Evolutionary conservation across 2,329 filamentous ascomycete genomes (phyloP), one percentile per base, ranked within the genome.

Genomic region (Aspergillus fumigatus): DNA sequence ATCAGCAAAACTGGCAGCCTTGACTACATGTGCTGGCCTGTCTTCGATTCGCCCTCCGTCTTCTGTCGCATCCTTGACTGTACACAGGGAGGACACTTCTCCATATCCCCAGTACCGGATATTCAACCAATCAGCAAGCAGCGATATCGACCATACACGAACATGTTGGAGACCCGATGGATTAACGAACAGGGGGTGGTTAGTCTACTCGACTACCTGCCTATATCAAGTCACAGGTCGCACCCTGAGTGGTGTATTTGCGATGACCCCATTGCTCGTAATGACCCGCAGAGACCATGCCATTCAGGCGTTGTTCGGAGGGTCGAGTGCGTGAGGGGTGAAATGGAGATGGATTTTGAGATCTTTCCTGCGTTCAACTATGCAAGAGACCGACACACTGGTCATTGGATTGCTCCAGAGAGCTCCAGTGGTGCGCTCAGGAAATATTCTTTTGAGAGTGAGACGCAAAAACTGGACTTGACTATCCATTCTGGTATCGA

Each of bases 11-110:
- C 88, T 66, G 88, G 88, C 25, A 88, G 87, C 61, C 73, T 92
- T 56, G 88, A 90, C 68, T 90, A 86, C 63, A 88, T 91, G 87
- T 91, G 88, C 72, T 92, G 88, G 88, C 88, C 88, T 2, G 84
- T 90, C 62, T 92, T 92, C 68, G 88, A 92, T 70, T 90, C 88
- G 4, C 88, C 88, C 0, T 86, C 86, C 0, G 75, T 92, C 50
- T 92, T 92, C 70, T 90, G 87, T 67, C 84, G 88, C 41, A 79
- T 92, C 14, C 74, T 92, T 2, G 88, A 92, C 73, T 87, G 88
- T 67, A 77, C 88, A 64, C 90, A 88, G 67, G 88, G 89, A 25
- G 89, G 88, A 0, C 84, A 87, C 69, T 91, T 90, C 72, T 85
- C 80, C 61, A 88, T 92, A 62, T 66, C 62, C 14, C 77, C 78